Percentiles rank a stretch among this genome's conserved stretches.
These are phyloP conservation scores for Amoebophrya sp. DNA, from an alignment of 169 alveolate genomes.

Conservation along the genomic window DNA sequence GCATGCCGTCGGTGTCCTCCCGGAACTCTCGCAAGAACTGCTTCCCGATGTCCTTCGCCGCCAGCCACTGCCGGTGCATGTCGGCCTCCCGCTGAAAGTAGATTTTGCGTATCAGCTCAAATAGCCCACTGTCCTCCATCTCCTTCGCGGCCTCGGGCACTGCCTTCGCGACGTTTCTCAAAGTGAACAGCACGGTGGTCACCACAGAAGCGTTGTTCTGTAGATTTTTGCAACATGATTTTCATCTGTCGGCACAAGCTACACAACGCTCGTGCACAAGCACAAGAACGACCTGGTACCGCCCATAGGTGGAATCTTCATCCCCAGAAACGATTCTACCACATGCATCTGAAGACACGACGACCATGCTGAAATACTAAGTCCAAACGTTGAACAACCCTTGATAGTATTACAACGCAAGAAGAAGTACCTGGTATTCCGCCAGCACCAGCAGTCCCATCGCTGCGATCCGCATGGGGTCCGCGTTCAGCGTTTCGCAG, in stretches of 20 bases:
- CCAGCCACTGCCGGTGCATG: background rate
- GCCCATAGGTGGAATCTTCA: no score
- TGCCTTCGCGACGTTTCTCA: background rate
- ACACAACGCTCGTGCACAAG: no score
- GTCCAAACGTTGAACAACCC: background rate
- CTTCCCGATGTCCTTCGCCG: slow-evolving; percentile 15
- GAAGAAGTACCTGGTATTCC: background rate
- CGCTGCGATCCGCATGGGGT: slow-evolving; percentile 11
- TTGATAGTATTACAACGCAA: no score
- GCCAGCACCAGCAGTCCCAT: background rate
- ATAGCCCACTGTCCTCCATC: background rate
- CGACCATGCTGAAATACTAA: no score
- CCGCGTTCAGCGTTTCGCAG: background rate
- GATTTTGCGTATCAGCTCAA: slow-evolving; percentile 6
- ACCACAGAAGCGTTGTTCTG: background rate
- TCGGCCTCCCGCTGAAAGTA: background rate
- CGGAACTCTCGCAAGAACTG: background rate
- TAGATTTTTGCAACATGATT: no score
- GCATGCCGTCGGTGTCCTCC: background rate
- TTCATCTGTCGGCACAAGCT: no score
- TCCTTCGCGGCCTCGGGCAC: background rate
- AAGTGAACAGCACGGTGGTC: background rate
- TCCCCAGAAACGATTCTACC: no score
- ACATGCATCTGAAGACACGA: no score
- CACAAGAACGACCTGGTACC: no score